phyloP scores from a whole-genome alignment of 345 rosid species.

The Syzygium jambos region DNA sequence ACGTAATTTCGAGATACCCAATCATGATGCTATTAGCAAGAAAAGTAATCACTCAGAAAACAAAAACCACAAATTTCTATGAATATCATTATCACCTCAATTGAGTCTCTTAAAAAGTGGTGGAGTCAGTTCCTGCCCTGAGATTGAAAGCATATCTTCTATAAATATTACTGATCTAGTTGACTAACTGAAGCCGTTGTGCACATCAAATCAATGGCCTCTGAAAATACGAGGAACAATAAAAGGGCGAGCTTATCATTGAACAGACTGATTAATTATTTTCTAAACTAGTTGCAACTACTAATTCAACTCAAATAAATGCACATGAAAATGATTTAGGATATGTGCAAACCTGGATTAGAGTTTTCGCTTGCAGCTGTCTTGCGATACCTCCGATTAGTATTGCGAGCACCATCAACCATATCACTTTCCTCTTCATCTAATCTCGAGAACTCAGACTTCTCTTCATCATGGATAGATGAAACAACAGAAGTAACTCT shows the following conservation, averaged over 20 bases:
- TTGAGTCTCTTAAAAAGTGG: too few relatives aligned
- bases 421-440: conserved; percentile 15
- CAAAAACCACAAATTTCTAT: too few relatives aligned
- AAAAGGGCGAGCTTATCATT: neutral
- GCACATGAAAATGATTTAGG: neutral
- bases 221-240: neutral
- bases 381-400: conserved; percentile 45
- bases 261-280: neutral
- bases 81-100: too few relatives aligned
- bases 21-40: too few relatives aligned
- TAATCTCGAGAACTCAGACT: conserved; percentile 12
- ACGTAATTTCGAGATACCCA: too few relatives aligned
- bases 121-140: neutral
- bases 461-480: conserved; percentile 48
- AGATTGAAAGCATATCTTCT: neutral
- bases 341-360: conserved; percentile 17
- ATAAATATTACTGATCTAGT: neutral
- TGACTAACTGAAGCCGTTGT: neutral
- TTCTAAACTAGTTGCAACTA: neutral
- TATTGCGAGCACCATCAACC: conserved; percentile 6
- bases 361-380: conserved; percentile 17
- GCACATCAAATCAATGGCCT: neutral
- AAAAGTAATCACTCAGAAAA: too few relatives aligned
- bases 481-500: conserved; percentile 30
- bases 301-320: neutral